phyloP scores from a whole-genome alignment of 1,284 basidiomycete genomes.

The Puccinia horiana region DNA sequence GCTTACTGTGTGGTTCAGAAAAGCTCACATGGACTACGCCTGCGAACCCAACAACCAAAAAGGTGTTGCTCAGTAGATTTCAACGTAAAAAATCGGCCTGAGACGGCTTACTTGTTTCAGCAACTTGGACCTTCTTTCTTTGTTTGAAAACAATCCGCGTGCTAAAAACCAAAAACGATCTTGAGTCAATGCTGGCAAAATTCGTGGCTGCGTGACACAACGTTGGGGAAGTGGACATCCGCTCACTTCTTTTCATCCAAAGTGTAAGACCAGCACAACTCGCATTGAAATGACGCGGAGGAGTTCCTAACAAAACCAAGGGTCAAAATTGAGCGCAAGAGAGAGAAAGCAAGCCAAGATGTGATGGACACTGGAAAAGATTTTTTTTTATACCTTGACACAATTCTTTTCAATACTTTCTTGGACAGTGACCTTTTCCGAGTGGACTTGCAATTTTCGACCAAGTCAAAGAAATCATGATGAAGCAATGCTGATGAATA shows the following conservation, averaged over 20 bases:
- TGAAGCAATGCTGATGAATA: constrained; percentile 49
- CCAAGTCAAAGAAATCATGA: constrained; percentile 48
- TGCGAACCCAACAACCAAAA: neutral
- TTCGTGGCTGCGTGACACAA: neutral
- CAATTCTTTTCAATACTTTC: constrained; percentile 25
- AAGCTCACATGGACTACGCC: constrained; percentile 32
- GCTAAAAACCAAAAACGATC: neutral
- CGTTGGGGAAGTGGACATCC: neutral
- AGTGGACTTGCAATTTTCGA: constrained; percentile 29
- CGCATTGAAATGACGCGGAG: constrained; percentile 38
- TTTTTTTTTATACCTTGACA: constrained; percentile 4
- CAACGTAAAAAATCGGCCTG: neutral
- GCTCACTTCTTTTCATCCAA: constrained; percentile 4
- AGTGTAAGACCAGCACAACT: constrained; percentile 18
- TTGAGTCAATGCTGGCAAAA: neutral
- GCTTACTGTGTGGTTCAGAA: neutral
- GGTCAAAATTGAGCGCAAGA: neutral
- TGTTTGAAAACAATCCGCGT: neutral
- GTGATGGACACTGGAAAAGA: neutral
- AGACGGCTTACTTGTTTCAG: constrained; percentile 5
- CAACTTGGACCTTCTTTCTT: neutral
- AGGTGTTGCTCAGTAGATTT: neutral
- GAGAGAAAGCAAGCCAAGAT: neutral
- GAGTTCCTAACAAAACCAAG: neutral
- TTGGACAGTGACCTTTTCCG: constrained; percentile 4